Evolutionary conservation across 495 filamentous ascomycete species (phyloP).

Genomic region (Glonium stellatum): DNA sequence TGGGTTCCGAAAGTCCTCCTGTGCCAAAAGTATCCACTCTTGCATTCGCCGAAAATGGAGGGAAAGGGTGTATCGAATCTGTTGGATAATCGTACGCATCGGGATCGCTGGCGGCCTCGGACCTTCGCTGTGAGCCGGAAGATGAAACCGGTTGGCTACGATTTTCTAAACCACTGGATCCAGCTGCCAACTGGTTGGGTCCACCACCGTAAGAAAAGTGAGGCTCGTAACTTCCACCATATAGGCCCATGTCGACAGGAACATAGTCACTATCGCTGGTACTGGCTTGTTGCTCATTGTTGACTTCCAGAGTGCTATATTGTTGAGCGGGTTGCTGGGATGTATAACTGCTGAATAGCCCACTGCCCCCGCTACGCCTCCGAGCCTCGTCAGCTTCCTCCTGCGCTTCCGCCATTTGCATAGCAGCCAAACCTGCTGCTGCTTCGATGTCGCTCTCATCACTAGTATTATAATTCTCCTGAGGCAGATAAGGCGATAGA

Average conservation of each 20-base stretch:
- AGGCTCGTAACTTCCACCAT: slow-evolving; percentile 68
- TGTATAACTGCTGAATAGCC: slow-evolving; percentile 27
- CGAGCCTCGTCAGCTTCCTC: slow-evolving; percentile 54
- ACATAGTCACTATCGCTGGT: slow-evolving; percentile 66
- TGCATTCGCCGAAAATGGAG: slow-evolving; percentile 46
- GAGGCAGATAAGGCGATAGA: slow-evolving; percentile 17
- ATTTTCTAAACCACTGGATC: slow-evolving; percentile 17
- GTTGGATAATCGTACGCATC: slow-evolving; percentile 21
- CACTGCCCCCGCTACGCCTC: slow-evolving; percentile 44
- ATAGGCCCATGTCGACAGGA: slow-evolving; percentile 62
- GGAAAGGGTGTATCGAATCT: slow-evolving; percentile 55
- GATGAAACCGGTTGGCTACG: slow-evolving; percentile 32
- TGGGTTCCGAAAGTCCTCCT: slow-evolving; percentile 72
- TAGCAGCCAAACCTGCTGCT: slow-evolving; percentile 72
- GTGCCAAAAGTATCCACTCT: slow-evolving; percentile 77
- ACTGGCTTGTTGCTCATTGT: slow-evolving; percentile 33
- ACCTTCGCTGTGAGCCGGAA: slow-evolving; percentile 34
- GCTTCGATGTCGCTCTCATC: slow-evolving; percentile 89
- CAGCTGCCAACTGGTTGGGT: slow-evolving; percentile 27
- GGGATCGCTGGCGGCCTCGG: slow-evolving; percentile 26
- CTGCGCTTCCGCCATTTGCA: slow-evolving; percentile 80
- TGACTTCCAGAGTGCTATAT: not conserved
- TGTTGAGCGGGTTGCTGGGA: slow-evolving; percentile 22
- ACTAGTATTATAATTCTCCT: slow-evolving; percentile 44
- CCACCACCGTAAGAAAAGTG: slow-evolving; percentile 68